Evolutionary conservation across 1,284 basidiomycete species (phyloP).

Genomic region (Papiliotrema terrestris): DNA sequence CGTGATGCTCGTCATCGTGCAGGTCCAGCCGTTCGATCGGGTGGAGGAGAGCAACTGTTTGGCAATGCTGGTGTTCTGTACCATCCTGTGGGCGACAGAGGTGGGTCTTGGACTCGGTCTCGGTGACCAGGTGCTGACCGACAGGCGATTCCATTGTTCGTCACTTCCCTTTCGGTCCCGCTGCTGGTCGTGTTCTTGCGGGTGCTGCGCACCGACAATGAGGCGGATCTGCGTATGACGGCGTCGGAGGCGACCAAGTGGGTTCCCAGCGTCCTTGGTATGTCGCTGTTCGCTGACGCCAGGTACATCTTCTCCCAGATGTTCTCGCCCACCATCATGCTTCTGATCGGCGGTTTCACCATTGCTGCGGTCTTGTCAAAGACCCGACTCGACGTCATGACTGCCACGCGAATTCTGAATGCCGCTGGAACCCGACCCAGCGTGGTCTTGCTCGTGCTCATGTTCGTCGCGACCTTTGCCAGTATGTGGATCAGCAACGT

Average conservation of each 20-base stretch:
- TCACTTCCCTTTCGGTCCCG: conserved; percentile 87
- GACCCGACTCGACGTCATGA: conserved; percentile 91
- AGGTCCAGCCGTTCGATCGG: conserved; percentile 60
- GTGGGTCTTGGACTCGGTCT: conserved; percentile 50
- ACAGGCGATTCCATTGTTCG: conserved; percentile 92
- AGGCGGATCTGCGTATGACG: conserved; percentile 57
- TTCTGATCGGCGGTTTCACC: conserved; percentile 95
- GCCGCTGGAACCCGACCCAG: conserved; percentile 84
- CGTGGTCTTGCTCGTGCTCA: conserved; percentile 86
- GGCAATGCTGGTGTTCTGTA: conserved; percentile 85
- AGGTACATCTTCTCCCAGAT: conserved; percentile 59
- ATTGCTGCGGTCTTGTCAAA: conserved; percentile 95
- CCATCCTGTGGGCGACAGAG: conserved; percentile 95
- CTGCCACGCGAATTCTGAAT: conserved; percentile 88
- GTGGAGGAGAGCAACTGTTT: conserved; percentile 86
- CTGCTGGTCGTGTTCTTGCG: conserved; percentile 81
- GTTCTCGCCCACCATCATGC: conserved; percentile 74
- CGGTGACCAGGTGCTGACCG: not conserved
- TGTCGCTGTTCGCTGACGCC: not conserved
- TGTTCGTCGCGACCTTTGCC: conserved; percentile 95
- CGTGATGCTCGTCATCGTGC: conserved; percentile 62
- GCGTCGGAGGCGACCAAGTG: conserved; percentile 78
- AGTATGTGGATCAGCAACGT: conserved; percentile 99
- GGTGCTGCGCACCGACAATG: conserved; percentile 68
- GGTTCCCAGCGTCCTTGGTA: conserved; percentile 31